Conservation (phyloP, 805 yeast genomes). For the Pachysolen tannophilus region DNA sequence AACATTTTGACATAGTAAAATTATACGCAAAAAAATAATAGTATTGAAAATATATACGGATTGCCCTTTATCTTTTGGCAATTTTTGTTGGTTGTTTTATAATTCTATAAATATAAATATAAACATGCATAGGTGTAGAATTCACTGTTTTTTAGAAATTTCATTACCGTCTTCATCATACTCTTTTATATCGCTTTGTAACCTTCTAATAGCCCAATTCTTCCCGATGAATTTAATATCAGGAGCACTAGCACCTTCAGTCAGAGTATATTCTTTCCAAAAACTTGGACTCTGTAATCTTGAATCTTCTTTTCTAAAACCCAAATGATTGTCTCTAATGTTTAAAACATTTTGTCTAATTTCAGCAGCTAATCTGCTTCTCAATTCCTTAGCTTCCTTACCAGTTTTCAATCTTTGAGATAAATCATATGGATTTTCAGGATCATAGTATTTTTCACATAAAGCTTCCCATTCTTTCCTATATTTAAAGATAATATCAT, state of each 20-base stretch:
- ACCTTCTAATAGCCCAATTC: slow-evolving; percentile 75
- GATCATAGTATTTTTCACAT: slow-evolving; percentile 46
- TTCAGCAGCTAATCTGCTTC: slow-evolving; percentile 64
- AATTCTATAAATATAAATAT: no score
- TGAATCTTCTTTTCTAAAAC: slow-evolving; percentile 56
- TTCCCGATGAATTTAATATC: slow-evolving; percentile 66
- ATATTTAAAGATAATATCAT: slow-evolving; percentile 45
- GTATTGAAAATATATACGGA: no score
- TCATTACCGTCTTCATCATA: slow-evolving; percentile 25
- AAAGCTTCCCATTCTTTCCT: slow-evolving; percentile 65
- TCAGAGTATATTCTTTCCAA: slow-evolving; percentile 62
- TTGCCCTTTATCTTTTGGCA: no score
- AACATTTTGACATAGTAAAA: no score
- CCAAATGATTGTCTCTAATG: slow-evolving; percentile 31
- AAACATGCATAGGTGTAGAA: no score
- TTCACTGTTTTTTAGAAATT: no score
- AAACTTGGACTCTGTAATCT: slow-evolving; percentile 60
- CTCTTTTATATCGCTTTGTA: slow-evolving; percentile 36
- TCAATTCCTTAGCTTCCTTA: slow-evolving; percentile 50
- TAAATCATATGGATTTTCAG: slow-evolving; percentile 46
- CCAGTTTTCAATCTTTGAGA: slow-evolving; percentile 58
- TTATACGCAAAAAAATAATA: no score
- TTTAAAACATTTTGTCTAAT: slow-evolving; percentile 54
- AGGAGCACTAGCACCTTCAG: slow-evolving; percentile 63
- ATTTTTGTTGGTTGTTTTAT: no score